phyloP scores from a whole-genome alignment of 2,329 filamentous ascomycete genomes.

The Cryphonectria parasitica region DNA sequence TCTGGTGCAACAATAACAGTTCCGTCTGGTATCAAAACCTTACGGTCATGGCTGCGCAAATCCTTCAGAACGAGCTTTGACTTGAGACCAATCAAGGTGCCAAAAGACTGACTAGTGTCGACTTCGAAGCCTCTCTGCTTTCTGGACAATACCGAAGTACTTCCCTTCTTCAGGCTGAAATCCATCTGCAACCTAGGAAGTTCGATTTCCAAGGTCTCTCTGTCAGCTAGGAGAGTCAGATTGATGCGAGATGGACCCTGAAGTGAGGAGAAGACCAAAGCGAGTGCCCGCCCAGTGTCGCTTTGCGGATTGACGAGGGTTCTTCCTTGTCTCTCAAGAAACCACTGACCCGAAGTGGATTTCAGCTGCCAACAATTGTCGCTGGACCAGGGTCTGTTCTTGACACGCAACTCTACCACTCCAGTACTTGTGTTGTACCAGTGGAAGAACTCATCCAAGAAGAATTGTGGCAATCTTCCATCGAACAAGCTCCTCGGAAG shows the following conservation, averaged over 20 bases:
- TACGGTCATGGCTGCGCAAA: slow-evolving; percentile 33
- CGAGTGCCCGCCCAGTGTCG: slow-evolving; percentile 38
- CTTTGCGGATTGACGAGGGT: slow-evolving; percentile 43
- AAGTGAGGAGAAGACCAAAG: slow-evolving; percentile 41
- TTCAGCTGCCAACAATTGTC: slow-evolving; percentile 8
- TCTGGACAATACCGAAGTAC: slow-evolving; percentile 44
- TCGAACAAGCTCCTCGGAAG: slow-evolving; percentile 33
- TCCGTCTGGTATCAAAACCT: slow-evolving; percentile 46
- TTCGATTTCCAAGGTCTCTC: slow-evolving; percentile 41
- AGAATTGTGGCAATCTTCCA: slow-evolving; percentile 38
- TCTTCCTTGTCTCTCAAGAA: slow-evolving; percentile 31
- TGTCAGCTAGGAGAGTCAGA: slow-evolving; percentile 33
- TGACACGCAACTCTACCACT: slow-evolving; percentile 40
- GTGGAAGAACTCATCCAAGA: slow-evolving; percentile 48
- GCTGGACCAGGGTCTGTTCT: slow-evolving; percentile 35
- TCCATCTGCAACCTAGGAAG: slow-evolving; percentile 52
- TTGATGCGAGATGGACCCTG: slow-evolving; percentile 43
- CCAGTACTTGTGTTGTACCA: slow-evolving; percentile 46
- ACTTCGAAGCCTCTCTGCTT: slow-evolving; percentile 56
- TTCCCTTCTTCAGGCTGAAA: slow-evolving; percentile 45
- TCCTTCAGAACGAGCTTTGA: slow-evolving; percentile 52
- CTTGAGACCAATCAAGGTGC: slow-evolving; percentile 52
- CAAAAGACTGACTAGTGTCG: slow-evolving; percentile 50
- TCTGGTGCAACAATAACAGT: slow-evolving; percentile 27
- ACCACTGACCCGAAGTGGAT: slow-evolving; percentile 28